Evolutionary conservation across 1,139 yeast species (phyloP).

Genomic region (Taiozyma sp.): DNA sequence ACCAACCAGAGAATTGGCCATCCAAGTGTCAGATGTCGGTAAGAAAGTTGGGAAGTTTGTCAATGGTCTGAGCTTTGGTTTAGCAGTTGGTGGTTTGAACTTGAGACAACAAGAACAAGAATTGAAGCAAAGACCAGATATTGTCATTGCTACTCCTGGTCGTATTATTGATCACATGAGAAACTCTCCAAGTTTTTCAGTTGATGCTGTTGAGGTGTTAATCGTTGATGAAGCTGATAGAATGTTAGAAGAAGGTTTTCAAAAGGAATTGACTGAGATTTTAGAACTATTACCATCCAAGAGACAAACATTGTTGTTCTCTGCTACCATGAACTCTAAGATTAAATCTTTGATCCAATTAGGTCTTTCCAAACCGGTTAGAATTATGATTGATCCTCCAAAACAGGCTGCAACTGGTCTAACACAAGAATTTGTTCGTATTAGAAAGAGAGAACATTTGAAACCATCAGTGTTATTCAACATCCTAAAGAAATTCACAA

Average conservation of each 20-base stretch:
- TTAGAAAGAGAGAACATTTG: constrained; percentile 80
- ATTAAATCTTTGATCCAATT: constrained; percentile 85
- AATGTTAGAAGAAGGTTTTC: constrained; percentile 99
- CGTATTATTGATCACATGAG: constrained; percentile 95
- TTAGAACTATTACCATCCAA: constrained; percentile 80
- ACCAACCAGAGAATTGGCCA: constrained; percentile 97
- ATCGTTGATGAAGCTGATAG: constrained; percentile 98
- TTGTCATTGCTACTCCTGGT: constrained; percentile 96
- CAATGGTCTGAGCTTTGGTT: constrained; percentile 71
- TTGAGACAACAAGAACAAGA: constrained; percentile 94
- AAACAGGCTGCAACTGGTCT: constrained; percentile 86
- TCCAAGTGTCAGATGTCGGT: constrained; percentile 94
- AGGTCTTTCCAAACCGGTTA: constrained; percentile 83
- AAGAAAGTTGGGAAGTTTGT: constrained; percentile 77
- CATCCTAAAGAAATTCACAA: constrained; percentile 62
- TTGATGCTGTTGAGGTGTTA: constrained; percentile 85
- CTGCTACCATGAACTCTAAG: constrained; percentile 96
- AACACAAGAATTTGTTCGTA: constrained; percentile 89
- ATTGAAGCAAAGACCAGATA: constrained; percentile 86
- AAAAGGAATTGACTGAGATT: constrained; percentile 87
- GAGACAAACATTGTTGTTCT: constrained; percentile 89
- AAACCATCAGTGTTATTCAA: constrained; percentile 81
- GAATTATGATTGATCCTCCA: constrained; percentile 96
- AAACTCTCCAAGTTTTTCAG: constrained; percentile 89
- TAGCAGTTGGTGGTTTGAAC: constrained; percentile 97